Base-by-base conservation (phyloP, 306 rosid genomes). In the Glycine soja region DNA sequence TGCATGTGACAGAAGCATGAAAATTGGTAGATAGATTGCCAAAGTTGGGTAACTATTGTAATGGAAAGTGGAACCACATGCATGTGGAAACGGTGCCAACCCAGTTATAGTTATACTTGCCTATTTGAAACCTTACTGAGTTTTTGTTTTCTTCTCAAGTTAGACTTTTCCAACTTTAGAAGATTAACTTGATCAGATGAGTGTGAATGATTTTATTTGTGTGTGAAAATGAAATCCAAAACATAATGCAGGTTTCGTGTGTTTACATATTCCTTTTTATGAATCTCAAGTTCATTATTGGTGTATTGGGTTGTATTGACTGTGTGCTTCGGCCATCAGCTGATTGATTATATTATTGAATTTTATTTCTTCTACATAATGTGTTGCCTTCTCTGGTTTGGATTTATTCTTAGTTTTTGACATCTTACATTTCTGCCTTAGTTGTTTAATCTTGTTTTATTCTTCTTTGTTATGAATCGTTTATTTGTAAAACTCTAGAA, bases 21-120 rank as follows among this genome's bases (percentile, higher is more conserved):
- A 54, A 58, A 48, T 50, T 18, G 78, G 73, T 53, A n/a, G 75
- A 76, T 50, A 58, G 50, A 24, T 18, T 62, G 14, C 38, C 15
- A 50, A 82, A 59, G 40, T 56, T 80, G 46, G 62, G 75, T 75
- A 54, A 54, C 9, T 52, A 75, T 46, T 74, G 3, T 74, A 52
- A 70, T 69, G 64, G 77, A 59, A 66, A 76, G 40, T 82, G 66
- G 77, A 62, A 62, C 48, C 66, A 70, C 59, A 40, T 59, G 85
- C 48, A 15, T 24, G n/a, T 13, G 43, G 50, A 68, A 12, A 34
- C 42, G 10, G 15, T 59, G 62, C 78, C 76, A 67, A 54, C 53
- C 42, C 30, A n/a, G 5, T 34, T 66, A 16, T 53, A n/a, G 64
- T 67, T 69, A 58, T 79, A 13, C 30, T 58, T 79, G 54, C 69